Percentiles rank a stretch among this genome's conserved stretches.
phyloP scores from a whole-genome alignment of 306 rosid genomes.

The Gynostemma pentaphyllum region DNA sequence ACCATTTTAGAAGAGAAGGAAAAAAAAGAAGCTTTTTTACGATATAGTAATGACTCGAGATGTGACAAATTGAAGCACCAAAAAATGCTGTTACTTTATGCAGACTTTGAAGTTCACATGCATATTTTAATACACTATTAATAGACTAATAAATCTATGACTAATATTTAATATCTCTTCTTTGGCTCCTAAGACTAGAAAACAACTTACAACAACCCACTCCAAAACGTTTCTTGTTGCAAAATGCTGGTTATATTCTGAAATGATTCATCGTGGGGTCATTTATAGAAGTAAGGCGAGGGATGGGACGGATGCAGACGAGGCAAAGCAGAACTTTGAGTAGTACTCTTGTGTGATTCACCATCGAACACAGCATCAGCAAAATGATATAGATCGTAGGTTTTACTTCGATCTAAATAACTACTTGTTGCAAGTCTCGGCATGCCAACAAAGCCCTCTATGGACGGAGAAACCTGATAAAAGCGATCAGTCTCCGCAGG shows the following conservation, averaged over 20 bases:
- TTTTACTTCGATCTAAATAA: conserved; percentile 14
- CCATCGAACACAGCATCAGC: conserved; percentile 39
- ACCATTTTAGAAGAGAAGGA: no score
- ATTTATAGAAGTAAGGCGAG: background rate
- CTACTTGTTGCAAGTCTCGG: conserved; percentile 19
- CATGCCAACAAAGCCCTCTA: background rate
- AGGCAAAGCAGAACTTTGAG: background rate
- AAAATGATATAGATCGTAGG: conserved; percentile 45
- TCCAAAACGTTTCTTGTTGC: background rate
- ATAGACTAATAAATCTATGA: background rate
- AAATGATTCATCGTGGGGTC: background rate
- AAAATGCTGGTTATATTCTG: background rate
- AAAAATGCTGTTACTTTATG: no score
- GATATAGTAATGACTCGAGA: no score
- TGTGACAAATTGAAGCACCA: no score
- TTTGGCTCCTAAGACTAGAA: background rate
- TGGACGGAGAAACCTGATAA: background rate
- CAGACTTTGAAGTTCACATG: background rate
- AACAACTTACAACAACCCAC: background rate
- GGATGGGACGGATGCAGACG: background rate
- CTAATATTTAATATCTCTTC: background rate
- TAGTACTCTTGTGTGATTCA: background rate
- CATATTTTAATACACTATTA: background rate
- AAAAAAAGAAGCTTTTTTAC: no score
- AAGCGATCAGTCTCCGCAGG: conserved; percentile 17